Evolutionary conservation across 768 basidiomycete species (phyloP).

Genomic region (Suillus variegatus): DNA sequence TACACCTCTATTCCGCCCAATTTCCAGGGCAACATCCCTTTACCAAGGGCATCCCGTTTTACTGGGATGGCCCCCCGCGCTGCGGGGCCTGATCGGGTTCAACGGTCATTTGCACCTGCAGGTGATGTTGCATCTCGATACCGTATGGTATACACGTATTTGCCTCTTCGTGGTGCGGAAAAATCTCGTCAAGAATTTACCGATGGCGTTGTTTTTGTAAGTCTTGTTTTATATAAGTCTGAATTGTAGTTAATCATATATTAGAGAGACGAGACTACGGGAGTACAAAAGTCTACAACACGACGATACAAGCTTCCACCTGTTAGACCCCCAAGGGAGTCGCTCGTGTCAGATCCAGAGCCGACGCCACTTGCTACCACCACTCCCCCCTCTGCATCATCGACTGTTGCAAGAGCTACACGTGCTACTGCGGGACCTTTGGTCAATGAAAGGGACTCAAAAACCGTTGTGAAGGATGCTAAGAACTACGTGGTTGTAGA

Average conservation of each 20-base stretch:
- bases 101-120: not conserved
- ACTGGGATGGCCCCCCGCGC: not conserved
- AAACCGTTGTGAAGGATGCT: not conserved
- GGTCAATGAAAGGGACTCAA: fast-evolving
- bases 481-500: not conserved
- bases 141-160: not conserved
- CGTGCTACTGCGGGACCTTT: not conserved
- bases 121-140: not conserved
- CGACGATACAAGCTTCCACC: not conserved
- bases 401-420: not conserved
- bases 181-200: not conserved
- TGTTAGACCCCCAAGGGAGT: not conserved
- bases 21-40: not conserved
- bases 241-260: not conserved
- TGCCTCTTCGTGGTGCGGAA: not conserved
- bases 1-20: not conserved
- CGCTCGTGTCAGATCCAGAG: not conserved
- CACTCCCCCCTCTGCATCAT: not conserved
- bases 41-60: not conserved
- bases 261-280: not conserved
- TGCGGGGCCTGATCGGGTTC: not conserved
- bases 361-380: not conserved
- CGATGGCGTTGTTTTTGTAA: too few species aligned
- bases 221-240: not conserved
- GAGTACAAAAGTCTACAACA: not conserved